Evolutionary conservation across 345 rosid species (phyloP).

Genomic region (Populus alba): DNA sequence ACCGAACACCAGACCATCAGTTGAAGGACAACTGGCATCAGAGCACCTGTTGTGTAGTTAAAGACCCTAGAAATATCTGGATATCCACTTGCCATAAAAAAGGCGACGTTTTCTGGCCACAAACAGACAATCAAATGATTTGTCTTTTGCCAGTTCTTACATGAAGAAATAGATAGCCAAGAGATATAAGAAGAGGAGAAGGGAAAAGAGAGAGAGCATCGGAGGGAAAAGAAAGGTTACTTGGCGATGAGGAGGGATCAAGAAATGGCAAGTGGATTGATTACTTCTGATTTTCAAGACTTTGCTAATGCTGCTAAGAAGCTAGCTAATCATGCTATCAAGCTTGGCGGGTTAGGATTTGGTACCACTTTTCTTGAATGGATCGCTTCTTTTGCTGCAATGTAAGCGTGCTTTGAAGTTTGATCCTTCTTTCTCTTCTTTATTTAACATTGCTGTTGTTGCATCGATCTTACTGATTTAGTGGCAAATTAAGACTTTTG

Average conservation of each 20-base stretch:
- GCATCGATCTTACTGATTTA: neutral
- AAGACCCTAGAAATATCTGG: no score
- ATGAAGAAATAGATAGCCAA: no score
- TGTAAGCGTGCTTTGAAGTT: constrained; percentile 14
- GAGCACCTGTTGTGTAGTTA: no score
- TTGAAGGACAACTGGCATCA: no score
- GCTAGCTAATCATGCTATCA: constrained; percentile 36
- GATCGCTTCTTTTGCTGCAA: constrained; percentile 45
- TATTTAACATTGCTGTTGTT: no score
- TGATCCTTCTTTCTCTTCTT: neutral
- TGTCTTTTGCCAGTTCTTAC: neutral
- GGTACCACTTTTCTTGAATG: constrained; percentile 42
- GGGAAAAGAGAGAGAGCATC: neutral
- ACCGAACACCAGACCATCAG: no score
- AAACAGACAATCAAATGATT: no score
- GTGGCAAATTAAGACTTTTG: neutral
- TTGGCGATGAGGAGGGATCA: constrained; percentile 25
- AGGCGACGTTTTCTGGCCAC: no score
- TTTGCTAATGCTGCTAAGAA: constrained; percentile 38
- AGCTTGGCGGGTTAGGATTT: constrained; percentile 39
- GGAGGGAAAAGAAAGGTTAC: constrained; percentile 24
- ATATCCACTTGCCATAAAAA: no score
- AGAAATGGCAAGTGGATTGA: constrained; percentile 14
- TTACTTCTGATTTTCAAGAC: constrained; percentile 36
- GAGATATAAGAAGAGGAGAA: no score